Conservation (phyloP, 176 grass and related monocot genomes). For the Carex kokanica region DNA sequence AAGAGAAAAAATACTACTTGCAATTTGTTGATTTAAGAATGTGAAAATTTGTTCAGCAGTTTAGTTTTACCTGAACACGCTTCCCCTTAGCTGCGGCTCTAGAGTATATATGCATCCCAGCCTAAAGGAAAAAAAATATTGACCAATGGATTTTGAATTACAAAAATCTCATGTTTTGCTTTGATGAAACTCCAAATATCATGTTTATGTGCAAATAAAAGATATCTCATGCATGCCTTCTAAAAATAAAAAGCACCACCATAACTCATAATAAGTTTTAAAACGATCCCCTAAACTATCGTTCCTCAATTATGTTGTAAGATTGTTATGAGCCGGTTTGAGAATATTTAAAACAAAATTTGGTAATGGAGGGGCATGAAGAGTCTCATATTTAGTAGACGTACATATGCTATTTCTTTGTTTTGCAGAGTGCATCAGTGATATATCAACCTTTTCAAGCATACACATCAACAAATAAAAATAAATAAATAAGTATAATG, state of each 20-base stretch:
- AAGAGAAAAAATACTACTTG: not conserved
- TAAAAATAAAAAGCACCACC: not conserved
- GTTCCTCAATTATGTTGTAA: not conserved
- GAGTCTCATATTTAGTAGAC: not conserved
- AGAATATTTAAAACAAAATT: not conserved
- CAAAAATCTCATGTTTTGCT: conserved; percentile 1
- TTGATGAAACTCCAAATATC: not conserved
- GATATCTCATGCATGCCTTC: not conserved
- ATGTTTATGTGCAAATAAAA: not conserved
- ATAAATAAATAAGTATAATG: not conserved
- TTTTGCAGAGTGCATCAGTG: not conserved
- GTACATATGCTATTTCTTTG: not conserved
- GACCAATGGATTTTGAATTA: not conserved
- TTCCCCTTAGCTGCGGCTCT: conserved; percentile 88
- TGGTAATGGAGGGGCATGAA: not conserved
- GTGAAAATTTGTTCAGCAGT: not conserved
- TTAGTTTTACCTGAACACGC: conserved; percentile 76
- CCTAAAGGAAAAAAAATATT: conserved; percentile 41
- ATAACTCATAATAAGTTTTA: not conserved
- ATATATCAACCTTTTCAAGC: not conserved
- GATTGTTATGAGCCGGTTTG: not conserved
- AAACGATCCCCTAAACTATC: not conserved
- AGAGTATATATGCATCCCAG: conserved; percentile 97
- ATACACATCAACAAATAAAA: not conserved
- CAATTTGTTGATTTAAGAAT: not conserved